Percentiles rank a stretch among this genome's conserved stretches.
Conservation (phyloP, 352 stramenopile species). For the Bremia lactucae region DNA sequence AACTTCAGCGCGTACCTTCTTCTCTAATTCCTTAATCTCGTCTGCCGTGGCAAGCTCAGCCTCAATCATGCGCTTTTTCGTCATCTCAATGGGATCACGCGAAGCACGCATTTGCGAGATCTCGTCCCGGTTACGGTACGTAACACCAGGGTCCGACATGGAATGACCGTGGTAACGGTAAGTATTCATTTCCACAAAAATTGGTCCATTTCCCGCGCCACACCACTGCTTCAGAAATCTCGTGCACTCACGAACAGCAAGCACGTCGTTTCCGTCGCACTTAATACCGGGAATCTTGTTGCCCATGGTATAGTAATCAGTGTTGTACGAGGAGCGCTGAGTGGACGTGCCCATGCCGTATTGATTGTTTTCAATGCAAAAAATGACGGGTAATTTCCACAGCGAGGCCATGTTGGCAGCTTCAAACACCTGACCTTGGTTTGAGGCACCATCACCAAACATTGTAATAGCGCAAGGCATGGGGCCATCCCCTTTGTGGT, state of each 20-base stretch:
- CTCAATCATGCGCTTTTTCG: slow-evolving; percentile 97
- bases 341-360: slow-evolving; percentile 99
- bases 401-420: slow-evolving; percentile 95
- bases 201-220: slow-evolving; percentile 94
- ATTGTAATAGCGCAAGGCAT: slow-evolving; percentile 94
- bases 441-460: slow-evolving; percentile 98
- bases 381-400: slow-evolving; percentile 99
- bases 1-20: slow-evolving; percentile 97
- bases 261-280: slow-evolving; percentile 99
- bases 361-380: slow-evolving; percentile 99
- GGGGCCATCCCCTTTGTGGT: slow-evolving; percentile 78
- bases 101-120: slow-evolving; percentile 97
- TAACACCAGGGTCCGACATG: slow-evolving; percentile 99
- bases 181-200: slow-evolving; percentile 99
- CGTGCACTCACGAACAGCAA: slow-evolving; percentile 94
- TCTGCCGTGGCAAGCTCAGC: slow-evolving; percentile 89
- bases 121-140: slow-evolving; percentile 99
- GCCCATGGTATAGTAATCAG: slow-evolving; percentile 99
- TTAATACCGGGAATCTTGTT: slow-evolving; percentile 99
- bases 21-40: slow-evolving; percentile 99
- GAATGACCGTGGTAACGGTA: slow-evolving; percentile 99
- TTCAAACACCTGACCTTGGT: slow-evolving; percentile 99
- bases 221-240: slow-evolving; percentile 95
- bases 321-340: slow-evolving; percentile 93
- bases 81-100: slow-evolving; percentile 96